phyloP scores from a whole-genome alignment of 1,139 yeast genomes.

The Torulaspora globosa region DNA sequence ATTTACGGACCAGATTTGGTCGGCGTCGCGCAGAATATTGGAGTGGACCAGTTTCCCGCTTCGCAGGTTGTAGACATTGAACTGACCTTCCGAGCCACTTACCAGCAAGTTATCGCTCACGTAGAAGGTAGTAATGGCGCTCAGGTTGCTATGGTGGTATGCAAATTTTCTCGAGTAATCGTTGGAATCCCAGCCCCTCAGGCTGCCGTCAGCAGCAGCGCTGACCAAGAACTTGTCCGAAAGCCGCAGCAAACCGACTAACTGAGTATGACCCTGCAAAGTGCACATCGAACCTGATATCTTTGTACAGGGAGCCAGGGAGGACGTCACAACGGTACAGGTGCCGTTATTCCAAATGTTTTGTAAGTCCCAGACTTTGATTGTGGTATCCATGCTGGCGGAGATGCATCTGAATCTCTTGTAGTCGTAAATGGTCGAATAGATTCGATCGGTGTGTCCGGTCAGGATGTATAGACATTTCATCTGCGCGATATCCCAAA shows the following conservation, averaged over 20 bases:
- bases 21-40: constrained; percentile 71
- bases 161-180: constrained; percentile 66
- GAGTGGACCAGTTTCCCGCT: constrained; percentile 68
- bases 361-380: constrained; percentile 83
- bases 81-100: constrained; percentile 81
- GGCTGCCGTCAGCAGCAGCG: constrained; percentile 93
- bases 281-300: constrained; percentile 33
- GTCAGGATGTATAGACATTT: constrained; percentile 66
- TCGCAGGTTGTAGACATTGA: constrained; percentile 79
- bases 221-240: constrained; percentile 79
- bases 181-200: constrained; percentile 88
- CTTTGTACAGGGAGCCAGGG: constrained; percentile 30
- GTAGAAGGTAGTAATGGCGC: constrained; percentile 91
- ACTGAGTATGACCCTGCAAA: constrained; percentile 72
- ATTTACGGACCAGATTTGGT: constrained; percentile 92
- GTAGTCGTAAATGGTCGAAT: constrained; percentile 78
- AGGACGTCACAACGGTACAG: constrained; percentile 27
- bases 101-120: constrained; percentile 81
- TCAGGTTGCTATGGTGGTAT: constrained; percentile 76
- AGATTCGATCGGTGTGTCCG: constrained; percentile 86
- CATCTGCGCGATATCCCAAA: constrained; percentile 82
- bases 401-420: constrained; percentile 77
- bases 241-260: constrained; percentile 82
- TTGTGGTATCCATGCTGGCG: constrained; percentile 87
- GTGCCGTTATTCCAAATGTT: constrained; percentile 34